Percentiles rank a stretch among this genome's conserved stretches.
phyloP scores from a whole-genome alignment of 2,329 filamentous ascomycete genomes.

The Ophiostoma populinum region DNA sequence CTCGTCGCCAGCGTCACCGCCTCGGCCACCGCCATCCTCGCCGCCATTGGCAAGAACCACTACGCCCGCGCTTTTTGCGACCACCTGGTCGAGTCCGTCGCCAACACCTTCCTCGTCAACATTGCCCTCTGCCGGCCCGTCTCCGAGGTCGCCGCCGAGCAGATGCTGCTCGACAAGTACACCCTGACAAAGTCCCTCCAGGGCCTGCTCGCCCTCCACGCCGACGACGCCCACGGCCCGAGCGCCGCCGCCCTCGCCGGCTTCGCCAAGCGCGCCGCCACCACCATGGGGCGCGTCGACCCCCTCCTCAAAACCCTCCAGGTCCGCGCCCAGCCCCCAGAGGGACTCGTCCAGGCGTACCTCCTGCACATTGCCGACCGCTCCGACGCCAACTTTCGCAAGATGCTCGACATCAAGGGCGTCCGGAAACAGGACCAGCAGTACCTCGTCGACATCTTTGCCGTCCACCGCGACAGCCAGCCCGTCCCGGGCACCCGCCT shows the following conservation, averaged over 20 bases:
- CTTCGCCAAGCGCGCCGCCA: conserved; percentile 74
- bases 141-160: conserved; percentile 85
- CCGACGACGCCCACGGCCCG: conserved; percentile 17
- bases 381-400: conserved; percentile 87
- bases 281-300: conserved; percentile 73
- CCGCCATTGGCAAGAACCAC: conserved; percentile 69
- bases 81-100: conserved; percentile 79
- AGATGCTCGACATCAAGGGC: conserved; percentile 90
- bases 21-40: conserved; percentile 57
- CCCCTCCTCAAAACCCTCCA: conserved; percentile 91
- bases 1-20: conserved; percentile 57
- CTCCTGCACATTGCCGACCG: conserved; percentile 92
- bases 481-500: conserved; percentile 47
- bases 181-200: conserved; percentile 66
- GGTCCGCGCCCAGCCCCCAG: conserved; percentile 76
- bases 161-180: conserved; percentile 94
- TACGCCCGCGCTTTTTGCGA: conserved; percentile 92
- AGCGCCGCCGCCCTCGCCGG: conserved; percentile 26
- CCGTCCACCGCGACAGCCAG: conserved; percentile 59
- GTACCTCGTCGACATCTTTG: conserved; percentile 73
- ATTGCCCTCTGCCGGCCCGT: conserved; percentile 82
- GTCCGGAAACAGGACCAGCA: conserved; percentile 70
- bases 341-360: conserved; percentile 91
- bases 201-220: conserved; percentile 48
- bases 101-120: conserved; percentile 61